Evolutionary conservation across 1,139 yeast species (phyloP).

Genomic region (Fermentozyma sake): DNA sequence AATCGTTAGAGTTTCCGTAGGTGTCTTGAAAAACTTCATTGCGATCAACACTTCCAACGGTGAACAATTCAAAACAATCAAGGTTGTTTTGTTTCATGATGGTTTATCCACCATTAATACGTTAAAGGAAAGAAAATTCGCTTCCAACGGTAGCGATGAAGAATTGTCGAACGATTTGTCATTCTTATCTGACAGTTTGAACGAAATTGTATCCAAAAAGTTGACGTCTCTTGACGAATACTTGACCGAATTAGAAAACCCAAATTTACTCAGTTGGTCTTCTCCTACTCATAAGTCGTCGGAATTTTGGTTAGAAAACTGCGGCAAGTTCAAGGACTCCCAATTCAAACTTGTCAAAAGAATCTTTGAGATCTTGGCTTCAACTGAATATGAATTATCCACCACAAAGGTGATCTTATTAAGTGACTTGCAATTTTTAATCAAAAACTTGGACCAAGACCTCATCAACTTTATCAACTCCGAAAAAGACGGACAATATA

Average conservation of each 20-base stretch:
- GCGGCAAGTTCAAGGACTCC: conserved; percentile 68
- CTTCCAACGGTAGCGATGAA: conserved; percentile 65
- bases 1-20: conserved; percentile 75
- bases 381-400: conserved; percentile 18
- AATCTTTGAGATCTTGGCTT: conserved; percentile 33
- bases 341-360: conserved; percentile 69
- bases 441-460: conserved; percentile 50
- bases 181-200: conserved; percentile 52
- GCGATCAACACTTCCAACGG: conserved; percentile 22
- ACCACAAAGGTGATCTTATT: conserved; percentile 42
- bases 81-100: conserved; percentile 70
- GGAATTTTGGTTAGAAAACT: conserved; percentile 87
- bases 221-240: conserved; percentile 94
- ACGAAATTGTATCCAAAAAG: conserved; percentile 63
- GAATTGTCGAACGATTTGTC: conserved; percentile 77
- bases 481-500: conserved; percentile 50
- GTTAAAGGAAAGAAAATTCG: conserved; percentile 83
- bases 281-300: conserved; percentile 83
- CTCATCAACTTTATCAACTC: conserved; percentile 67
- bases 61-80: conserved; percentile 51
- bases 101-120: conserved; percentile 67
- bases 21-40: conserved; percentile 63
- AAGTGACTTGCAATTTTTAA: conserved; percentile 47
- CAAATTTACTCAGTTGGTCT: conserved; percentile 78
- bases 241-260: conserved; percentile 74